These are phyloP conservation scores for Chlamydomonas sp. DNA, from an alignment of 139 green algal genomes.

Conservation along the genomic window DNA sequence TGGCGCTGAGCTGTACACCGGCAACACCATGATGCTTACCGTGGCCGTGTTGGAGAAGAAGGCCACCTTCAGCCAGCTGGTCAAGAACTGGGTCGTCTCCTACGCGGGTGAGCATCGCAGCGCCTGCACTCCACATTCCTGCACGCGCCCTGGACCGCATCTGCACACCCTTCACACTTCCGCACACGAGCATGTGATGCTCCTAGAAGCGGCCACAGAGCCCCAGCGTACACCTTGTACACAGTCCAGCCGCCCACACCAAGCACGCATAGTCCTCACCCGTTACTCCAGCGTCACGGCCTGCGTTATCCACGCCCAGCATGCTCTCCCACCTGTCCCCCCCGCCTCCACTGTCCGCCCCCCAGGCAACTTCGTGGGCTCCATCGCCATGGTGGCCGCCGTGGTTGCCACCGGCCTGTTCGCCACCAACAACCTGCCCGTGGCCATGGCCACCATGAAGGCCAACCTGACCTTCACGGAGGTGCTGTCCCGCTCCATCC, in stretches of 20 bases:
- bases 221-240: too few species aligned
- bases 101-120: conserved; percentile 52
- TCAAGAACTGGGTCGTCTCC: conserved; percentile 78
- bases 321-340: too few species aligned
- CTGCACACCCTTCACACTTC: neutral
- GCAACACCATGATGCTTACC: conserved; percentile 81
- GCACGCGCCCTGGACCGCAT: neutral
- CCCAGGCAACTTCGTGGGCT: conserved; percentile 89
- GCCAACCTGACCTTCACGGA: conserved; percentile 48
- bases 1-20: conserved; percentile 90
- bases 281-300: neutral
- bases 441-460: conserved; percentile 59
- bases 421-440: conserved; percentile 43
- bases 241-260: too few species aligned
- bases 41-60: conserved; percentile 72
- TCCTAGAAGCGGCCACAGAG: too few species aligned
- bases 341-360: neutral
- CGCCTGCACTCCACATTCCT: too few species aligned
- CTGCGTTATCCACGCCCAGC: neutral
- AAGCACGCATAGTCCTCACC: neutral
- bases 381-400: conserved; percentile 66
- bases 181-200: too few species aligned
- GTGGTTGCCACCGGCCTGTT: conserved; percentile 71
- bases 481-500: conserved; percentile 37
- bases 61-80: conserved; percentile 53